Base-by-base conservation (phyloP, 768 basidiomycete species). In the Rhizopogon sp. region DNA sequence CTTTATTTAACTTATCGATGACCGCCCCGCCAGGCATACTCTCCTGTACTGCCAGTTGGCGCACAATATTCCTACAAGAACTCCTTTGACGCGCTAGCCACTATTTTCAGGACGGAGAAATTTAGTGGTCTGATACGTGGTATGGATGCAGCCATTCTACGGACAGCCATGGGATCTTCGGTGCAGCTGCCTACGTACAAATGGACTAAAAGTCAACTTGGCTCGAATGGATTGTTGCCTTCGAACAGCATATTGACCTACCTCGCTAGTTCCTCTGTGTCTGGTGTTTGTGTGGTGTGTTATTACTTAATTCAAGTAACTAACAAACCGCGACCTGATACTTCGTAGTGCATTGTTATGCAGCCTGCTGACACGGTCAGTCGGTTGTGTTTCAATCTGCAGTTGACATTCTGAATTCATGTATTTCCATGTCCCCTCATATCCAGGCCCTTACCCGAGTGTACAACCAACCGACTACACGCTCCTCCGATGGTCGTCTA, bases 111-210 rank as follows among this genome's bases (percentile, higher is more conserved):
- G 53, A 78, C 85, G 3, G 96, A 98, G 67, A 81, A 88, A 31
- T 67, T 82, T 44, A 79, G 85, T 28, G 97, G 97, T 14, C 78
- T 98, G 41, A 74, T 91, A 46, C 85, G 95, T 55, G 96, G 97
- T 35, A 86, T 98, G 35, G 94, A 95, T 63, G 93, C 95, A 31
- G 94, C 97, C 5, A 85, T 97, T 53, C 72, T 99, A 46, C 80
- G 97, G 53, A 98, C 97, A 11, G 87, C 92, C 0, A 96, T 94
- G 90, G 97, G 93, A 5, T 92, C 90, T 42, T 93, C 91, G 39
- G 93, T 95, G 5, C 97, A 99, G 82, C 72, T 99, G 17, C 97
- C 97, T 2, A 90, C 90, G 44, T 98, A 99, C 70, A 95, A 93
- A 62, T 89, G 90, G 70, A 90, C 93, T 29, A 99, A 99, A 70